Evolutionary conservation across 73 alveolate species (phyloP), one percentile per base, ranked within the genome.

Genomic region (Paramecium sexaurelia): DNA sequence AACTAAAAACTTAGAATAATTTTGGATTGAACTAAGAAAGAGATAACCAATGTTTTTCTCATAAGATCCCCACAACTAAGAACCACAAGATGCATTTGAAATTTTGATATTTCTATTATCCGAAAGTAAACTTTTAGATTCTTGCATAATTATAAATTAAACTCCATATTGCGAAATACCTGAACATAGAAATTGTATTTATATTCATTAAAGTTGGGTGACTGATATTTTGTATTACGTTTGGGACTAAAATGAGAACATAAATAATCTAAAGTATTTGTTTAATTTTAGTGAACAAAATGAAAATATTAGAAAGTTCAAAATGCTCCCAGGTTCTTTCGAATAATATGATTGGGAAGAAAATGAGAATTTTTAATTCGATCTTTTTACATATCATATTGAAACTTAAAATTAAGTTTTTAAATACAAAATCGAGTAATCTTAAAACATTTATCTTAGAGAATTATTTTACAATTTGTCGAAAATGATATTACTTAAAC

Each of bases 71-170:
- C 24, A 66, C 1, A 29, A 66, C 24, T 66, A 66, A 66, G 24
- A 66, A 66, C 83, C 83, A 15, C 9, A 66, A 66, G 83, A 66
- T 66, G 83, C 83, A 1, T 66, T 32, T 29, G 83, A 66, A 22
- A 32, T 66, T 26, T 66, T 66, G 43, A 7, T 29, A 22, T 66
- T 26, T 11, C 13, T 66, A 66, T 51, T 51, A 51, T 51, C 67
- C 1, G 67, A 51, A 7, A 51, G 67, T 20, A 51, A 51, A 51
- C 33, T 51, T n/a, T 51, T 51, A 51, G 67, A 51, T 51, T 51
- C 29, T 1, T 51, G 67, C 13, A 15, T 17, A 51, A 51, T 51
- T 3, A 17, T 51, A 17, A 51, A 20, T 51, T 0, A 51, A 51
- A 17, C 67, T 51, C 67, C 67, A 4, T 51, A 51, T 51, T 51